Conservation (phyloP, 805 yeast genomes). For the Kodamaea kaohsiungensis region DNA sequence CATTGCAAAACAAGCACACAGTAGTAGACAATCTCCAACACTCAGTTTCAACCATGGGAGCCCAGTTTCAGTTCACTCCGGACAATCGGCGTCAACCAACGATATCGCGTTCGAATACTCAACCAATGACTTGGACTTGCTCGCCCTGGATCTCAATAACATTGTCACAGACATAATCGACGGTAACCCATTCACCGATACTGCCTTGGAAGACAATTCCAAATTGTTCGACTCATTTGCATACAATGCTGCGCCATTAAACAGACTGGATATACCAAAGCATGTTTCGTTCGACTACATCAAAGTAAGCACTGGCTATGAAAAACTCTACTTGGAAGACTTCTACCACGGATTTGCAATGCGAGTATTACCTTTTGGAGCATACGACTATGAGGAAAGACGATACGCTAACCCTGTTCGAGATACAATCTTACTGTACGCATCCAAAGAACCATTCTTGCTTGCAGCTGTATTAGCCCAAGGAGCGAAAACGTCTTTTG, state of each 20-base stretch:
- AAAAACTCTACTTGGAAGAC: slow-evolving; percentile 36
- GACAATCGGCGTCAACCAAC: background rate
- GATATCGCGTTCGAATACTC: slow-evolving; percentile 14
- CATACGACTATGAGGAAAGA: slow-evolving; percentile 29
- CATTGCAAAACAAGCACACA: background rate
- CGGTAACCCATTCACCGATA: slow-evolving; percentile 2
- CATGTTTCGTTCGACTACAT: slow-evolving; percentile 33
- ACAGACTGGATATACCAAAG: slow-evolving; percentile 17
- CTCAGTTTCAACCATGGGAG: background rate
- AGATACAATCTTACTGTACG: slow-evolving; percentile 61
- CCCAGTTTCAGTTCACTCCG: background rate
- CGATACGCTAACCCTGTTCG: slow-evolving; percentile 52
- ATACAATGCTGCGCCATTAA: background rate
- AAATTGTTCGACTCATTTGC: slow-evolving; percentile 6
- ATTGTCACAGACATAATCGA: slow-evolving; percentile 34
- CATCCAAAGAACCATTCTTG: slow-evolving; percentile 58
- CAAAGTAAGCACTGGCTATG: slow-evolving; percentile 27
- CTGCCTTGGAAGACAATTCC: background rate
- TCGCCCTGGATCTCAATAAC: slow-evolving; percentile 42
- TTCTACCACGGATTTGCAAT: slow-evolving; percentile 40
- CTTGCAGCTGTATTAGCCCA: slow-evolving; percentile 70
- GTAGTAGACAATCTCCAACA: background rate
- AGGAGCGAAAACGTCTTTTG: slow-evolving; percentile 62
- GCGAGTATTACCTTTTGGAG: slow-evolving; percentile 38
- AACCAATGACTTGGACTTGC: slow-evolving; percentile 33